These are phyloP conservation scores for Neurospora sp. DNA, from an alignment of 495 filamentous ascomycete species.

Conservation along the genomic window DNA sequence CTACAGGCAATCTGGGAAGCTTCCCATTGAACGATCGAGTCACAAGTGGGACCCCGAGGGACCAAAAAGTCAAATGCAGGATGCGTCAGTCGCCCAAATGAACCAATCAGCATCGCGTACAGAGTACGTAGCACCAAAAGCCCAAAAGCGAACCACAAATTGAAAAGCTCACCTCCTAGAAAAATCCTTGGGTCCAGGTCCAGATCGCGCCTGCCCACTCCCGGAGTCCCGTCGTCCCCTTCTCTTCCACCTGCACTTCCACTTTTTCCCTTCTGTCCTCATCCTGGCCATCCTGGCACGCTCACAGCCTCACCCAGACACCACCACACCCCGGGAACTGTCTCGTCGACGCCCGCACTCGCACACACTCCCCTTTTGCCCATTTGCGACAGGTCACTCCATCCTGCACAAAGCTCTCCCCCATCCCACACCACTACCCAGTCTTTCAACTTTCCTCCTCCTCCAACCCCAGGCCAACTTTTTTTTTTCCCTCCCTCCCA, in stretches of 20 bases:
- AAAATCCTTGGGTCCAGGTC: neutral
- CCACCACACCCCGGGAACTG: slow-evolving; percentile 3
- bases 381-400: slow-evolving; percentile 8
- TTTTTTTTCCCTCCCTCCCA: slow-evolving; percentile 17
- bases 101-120: neutral
- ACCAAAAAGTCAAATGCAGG: neutral
- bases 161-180: neutral
- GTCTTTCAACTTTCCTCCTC: slow-evolving; percentile 8
- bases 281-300: neutral
- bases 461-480: slow-evolving; percentile 20
- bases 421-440: slow-evolving; percentile 14
- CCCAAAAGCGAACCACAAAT: neutral
- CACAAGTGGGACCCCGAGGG: neutral
- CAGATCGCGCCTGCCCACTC: neutral
- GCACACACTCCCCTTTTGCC: slow-evolving; percentile 2
- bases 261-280: neutral
- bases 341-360: neutral
- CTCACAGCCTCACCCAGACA: slow-evolving; percentile 4
- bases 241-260: neutral
- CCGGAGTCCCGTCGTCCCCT: neutral
- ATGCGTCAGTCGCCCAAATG: neutral
- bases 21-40: slow-evolving; percentile 13
- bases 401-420: slow-evolving; percentile 13
- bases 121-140: neutral
- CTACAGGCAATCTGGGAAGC: slow-evolving; percentile 5